Evolutionary conservation across 148 eudicot species (phyloP).

Genomic region (Camellia japonica): DNA sequence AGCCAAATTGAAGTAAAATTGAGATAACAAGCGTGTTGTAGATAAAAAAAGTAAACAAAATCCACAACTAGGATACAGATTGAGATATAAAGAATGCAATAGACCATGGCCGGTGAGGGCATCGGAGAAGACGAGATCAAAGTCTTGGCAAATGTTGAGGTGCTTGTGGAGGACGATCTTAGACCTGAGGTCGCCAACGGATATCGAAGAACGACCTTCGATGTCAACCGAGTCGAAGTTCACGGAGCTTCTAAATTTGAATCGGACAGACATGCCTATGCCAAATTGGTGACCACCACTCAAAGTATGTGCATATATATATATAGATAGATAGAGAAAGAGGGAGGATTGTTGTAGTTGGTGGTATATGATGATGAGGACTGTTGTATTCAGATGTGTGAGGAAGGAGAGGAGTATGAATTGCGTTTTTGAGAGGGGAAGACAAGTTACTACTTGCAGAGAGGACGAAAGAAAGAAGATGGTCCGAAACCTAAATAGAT

Average conservation of each 20-base stretch:
- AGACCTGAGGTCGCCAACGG: constrained; percentile 54
- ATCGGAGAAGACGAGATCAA: constrained; percentile 61
- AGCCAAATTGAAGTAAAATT: background rate
- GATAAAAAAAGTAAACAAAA: background rate
- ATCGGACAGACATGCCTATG: constrained; percentile 45
- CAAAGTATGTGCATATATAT: background rate
- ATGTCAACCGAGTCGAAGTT: constrained; percentile 56
- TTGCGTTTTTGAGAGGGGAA: background rate
- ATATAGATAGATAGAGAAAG: background rate
- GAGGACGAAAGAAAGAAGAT: background rate
- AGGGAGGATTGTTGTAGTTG: background rate
- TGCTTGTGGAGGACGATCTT: constrained; percentile 38
- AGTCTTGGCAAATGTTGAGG: constrained; percentile 42
- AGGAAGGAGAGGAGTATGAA: no score
- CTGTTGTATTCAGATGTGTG: no score
- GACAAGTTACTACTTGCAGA: background rate
- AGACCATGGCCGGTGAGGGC: constrained; percentile 47
- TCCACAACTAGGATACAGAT: background rate
- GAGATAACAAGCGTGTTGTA: background rate
- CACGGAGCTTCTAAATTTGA: constrained; percentile 58
- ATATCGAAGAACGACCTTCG: constrained; percentile 38
- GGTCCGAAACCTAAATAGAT: background rate
- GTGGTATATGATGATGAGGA: no score
- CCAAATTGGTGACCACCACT: background rate
- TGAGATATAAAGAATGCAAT: background rate